Evolutionary conservation across 257 asterid genomes (phyloP), one percentile per base, ranked within the genome.

Genomic region (Echites panduratus): DNA sequence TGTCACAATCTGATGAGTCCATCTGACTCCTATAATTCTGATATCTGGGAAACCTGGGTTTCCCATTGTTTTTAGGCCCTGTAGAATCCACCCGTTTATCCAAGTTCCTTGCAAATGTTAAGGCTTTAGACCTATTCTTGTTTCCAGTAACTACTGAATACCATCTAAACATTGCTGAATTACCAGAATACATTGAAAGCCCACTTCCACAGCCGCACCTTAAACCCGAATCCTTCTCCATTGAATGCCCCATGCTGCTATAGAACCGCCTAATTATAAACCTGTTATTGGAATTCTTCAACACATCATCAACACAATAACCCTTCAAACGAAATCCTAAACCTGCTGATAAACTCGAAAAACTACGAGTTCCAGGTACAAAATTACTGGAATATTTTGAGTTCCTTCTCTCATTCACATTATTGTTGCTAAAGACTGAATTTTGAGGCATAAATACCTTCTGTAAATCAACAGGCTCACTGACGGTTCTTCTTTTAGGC

Each of bases 1-100:
- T 83, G 20, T 86, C 91, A 56, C 82, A 90, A 56, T 83, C 90
- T 0, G 92, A 82, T 29, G 85, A 79, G 49, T 79, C 77, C 78
- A 58, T 77, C 73, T 70, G 69, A 68, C 62, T 74, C 53, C 71
- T 52, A 56, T 76, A 79, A 1, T 80, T 78, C 45, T 69, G 83
- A 79, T 87, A 88, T 80, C 87, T 91, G 7, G 91, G 91, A 88
- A 92, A 88, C 71, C 75, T 83, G 26, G 70, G 50, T 79, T 52
- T 82, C 52, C 71, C 74, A 35, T 74, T 78, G 64, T 26, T 41
- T 12, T 44, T 53, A 19, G 79, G 57, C 12, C 77, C 78, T 70
- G 71, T 78, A 62, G 35, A 79, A 59, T 70, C 70, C 38, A 72
- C 41, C 66, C 78, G 77, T 0, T 82, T 11, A 67, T 78, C 75